These are phyloP conservation scores for Aspergillus novofumigatus DNA, from an alignment of 2,329 filamentous ascomycete genomes.

Conservation along the genomic window DNA sequence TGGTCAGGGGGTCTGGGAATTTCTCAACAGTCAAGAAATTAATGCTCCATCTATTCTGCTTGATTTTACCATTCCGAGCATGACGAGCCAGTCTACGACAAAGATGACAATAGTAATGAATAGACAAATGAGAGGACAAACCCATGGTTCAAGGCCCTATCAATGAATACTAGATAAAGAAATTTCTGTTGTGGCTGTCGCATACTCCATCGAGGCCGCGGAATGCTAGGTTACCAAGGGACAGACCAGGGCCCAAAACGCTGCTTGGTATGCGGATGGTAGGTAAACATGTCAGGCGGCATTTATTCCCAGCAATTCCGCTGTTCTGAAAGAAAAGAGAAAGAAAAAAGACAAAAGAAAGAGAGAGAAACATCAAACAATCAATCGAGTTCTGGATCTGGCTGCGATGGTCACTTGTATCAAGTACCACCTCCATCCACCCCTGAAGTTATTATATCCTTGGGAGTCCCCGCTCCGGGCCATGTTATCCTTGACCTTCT, in stretches of 20 bases:
- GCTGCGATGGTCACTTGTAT: not conserved
- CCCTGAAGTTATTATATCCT: not conserved
- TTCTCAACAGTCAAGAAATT: not conserved
- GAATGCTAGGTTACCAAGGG: not conserved
- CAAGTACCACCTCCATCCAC: not conserved
- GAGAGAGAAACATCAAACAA: not conserved
- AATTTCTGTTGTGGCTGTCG: not conserved
- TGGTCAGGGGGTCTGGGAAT: conserved; percentile 1
- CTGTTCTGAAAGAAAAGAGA: not conserved
- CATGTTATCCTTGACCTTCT: not conserved
- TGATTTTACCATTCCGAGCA: not conserved
- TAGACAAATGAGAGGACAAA: not conserved
- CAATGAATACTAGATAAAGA: not conserved
- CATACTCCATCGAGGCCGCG: not conserved
- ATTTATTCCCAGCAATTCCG: no score
- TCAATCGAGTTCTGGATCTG: no score
- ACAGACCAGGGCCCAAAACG: not conserved
- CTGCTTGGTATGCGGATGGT: not conserved
- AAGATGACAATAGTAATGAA: not conserved
- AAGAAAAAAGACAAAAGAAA: no score
- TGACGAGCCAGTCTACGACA: not conserved
- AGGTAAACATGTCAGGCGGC: not conserved
- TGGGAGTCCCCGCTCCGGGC: not conserved
- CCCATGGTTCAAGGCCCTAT: not conserved
- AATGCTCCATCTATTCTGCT: not conserved